Evolutionary conservation across 306 rosid genomes (phyloP).

Genomic region (Casuarina equisetifolia): DNA sequence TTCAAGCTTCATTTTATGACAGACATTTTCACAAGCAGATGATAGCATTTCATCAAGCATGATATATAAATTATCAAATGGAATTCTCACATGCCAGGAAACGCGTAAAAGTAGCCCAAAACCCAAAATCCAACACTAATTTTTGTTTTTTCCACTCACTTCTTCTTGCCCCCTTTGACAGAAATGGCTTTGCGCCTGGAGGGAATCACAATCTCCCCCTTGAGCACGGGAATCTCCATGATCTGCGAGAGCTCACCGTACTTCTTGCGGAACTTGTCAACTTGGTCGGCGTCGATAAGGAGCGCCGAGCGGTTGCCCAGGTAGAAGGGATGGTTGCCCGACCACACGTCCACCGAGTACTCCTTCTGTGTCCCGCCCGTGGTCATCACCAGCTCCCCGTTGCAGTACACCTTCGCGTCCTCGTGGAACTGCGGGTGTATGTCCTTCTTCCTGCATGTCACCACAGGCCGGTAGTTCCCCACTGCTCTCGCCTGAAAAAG

Average conservation of each 20-base stretch:
- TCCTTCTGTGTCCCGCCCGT: slow-evolving; percentile 94
- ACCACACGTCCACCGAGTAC: slow-evolving; percentile 91
- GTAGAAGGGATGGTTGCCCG: slow-evolving; percentile 95
- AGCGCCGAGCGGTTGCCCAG: slow-evolving; percentile 68
- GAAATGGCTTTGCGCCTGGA: slow-evolving; percentile 52
- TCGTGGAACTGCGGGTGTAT: slow-evolving; percentile 72
- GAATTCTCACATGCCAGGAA: slow-evolving; percentile 1
- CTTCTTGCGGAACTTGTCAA: slow-evolving; percentile 94
- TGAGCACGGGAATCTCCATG: slow-evolving; percentile 84
- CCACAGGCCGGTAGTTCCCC: slow-evolving; percentile 29
- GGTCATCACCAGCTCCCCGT: slow-evolving; percentile 78
- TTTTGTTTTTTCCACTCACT: slow-evolving; percentile 28
- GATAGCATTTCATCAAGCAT: slow-evolving; percentile 7
- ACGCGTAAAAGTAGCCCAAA: not conserved
- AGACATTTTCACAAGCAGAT: slow-evolving; percentile 21
- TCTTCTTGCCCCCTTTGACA: slow-evolving; percentile 77
- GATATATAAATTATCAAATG: not conserved
- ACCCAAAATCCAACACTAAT: not conserved
- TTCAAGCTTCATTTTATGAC: not conserved
- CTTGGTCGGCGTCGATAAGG: slow-evolving; percentile 71
- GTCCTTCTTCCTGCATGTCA: slow-evolving; percentile 87
- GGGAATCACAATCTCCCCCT: slow-evolving; percentile 79
- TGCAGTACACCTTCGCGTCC: slow-evolving; percentile 85
- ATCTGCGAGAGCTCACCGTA: slow-evolving; percentile 54
- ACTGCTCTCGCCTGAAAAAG: slow-evolving; percentile 30